Percentiles rank a stretch among this genome's conserved stretches.
Conservation (phyloP, 139 green algal species). For the Chlamydomonas sphaeroides region DNA sequence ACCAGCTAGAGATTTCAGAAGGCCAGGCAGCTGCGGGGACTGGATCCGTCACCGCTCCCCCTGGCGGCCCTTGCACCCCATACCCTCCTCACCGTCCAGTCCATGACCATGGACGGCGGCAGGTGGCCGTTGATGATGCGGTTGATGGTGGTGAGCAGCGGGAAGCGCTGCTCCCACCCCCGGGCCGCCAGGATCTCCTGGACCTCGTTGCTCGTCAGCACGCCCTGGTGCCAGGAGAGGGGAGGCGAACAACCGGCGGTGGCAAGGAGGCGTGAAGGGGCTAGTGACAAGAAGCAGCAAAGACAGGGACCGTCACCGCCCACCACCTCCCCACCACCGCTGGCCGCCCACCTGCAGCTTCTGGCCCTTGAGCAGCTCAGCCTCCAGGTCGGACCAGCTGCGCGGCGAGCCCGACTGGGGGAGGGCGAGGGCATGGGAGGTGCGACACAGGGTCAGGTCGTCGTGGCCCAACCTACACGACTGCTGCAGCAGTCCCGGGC, state of each 20-base stretch:
- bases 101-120: slow-evolving; percentile 49
- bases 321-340: too few species aligned
- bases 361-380: slow-evolving; percentile 77
- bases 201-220: slow-evolving; percentile 81
- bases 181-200: slow-evolving; percentile 65
- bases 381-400: slow-evolving; percentile 58
- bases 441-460: too few species aligned
- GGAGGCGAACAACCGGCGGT: background rate
- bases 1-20: too few species aligned
- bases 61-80: too few species aligned
- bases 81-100: slow-evolving; percentile 34
- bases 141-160: slow-evolving; percentile 82
- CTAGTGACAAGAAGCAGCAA: too few species aligned
- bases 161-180: slow-evolving; percentile 71
- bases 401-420: too few species aligned
- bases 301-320: background rate
- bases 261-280: background rate
- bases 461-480: too few species aligned
- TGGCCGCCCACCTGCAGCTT: slow-evolving; percentile 78
- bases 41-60: too few species aligned
- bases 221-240: slow-evolving; percentile 61
- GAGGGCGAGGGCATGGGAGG: too few species aligned
- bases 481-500: too few species aligned
- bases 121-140: slow-evolving; percentile 64
- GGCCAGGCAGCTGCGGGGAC: too few species aligned